A percentile compares a stretch with the other conserved stretches of the same genome.
phyloP scores from a whole-genome alignment of 2,329 filamentous ascomycete species.

The Talaromyces rugulosus region DNA sequence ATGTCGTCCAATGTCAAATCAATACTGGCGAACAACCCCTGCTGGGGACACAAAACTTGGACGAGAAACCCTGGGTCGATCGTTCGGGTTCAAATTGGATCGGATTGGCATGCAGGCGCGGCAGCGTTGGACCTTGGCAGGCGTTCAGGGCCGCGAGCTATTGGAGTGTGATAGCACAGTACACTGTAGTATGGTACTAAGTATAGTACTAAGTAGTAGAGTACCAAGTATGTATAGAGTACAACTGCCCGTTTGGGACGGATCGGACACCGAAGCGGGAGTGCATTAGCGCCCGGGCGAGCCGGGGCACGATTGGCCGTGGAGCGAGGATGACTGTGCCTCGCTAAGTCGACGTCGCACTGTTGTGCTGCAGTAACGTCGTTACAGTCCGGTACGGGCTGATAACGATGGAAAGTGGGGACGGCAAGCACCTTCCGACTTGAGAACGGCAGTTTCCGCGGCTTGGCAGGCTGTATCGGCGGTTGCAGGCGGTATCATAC shows the following conservation, averaged over 20 bases:
- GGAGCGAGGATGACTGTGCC: not conserved
- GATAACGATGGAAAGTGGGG: too few species aligned
- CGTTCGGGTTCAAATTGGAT: not conserved
- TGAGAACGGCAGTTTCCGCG: not conserved
- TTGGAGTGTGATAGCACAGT: not conserved
- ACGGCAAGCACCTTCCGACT: not conserved
- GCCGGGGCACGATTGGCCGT: not conserved
- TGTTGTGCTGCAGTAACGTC: not conserved
- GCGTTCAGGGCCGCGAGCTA: not conserved
- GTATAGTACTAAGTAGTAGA: too few species aligned
- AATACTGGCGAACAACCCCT: not conserved
- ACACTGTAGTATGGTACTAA: too few species aligned
- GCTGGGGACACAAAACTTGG: not conserved
- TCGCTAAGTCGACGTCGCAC: not conserved
- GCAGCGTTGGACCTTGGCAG: too few species aligned
- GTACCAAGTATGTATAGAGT: not conserved
- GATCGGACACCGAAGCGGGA: conserved; percentile 2
- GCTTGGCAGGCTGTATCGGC: not conserved
- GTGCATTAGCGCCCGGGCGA: not conserved
- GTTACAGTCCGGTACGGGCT: not conserved
- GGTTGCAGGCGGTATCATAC: not conserved
- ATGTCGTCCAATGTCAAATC: not conserved
- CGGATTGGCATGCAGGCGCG: not conserved
- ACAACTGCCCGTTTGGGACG: not conserved
- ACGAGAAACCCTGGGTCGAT: not conserved